Evolutionary conservation across 73 alveolate genomes (phyloP).

Genomic region (Symbiodinium natans): DNA sequence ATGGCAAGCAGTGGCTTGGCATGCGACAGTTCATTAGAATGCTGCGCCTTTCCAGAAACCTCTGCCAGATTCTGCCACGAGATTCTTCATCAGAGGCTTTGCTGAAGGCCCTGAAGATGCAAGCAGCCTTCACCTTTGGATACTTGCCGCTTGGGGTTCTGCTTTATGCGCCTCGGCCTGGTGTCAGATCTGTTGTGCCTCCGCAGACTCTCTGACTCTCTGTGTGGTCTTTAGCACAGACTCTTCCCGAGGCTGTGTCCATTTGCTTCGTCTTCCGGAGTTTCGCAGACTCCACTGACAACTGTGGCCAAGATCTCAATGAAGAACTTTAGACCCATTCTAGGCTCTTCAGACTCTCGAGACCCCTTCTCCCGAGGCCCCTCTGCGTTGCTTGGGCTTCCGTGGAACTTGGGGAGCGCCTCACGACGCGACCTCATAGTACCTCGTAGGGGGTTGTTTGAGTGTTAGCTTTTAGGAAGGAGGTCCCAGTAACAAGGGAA

Average conservation of each 20-base stretch:
- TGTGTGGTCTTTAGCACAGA: background rate
- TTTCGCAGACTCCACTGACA: constrained; percentile 54
- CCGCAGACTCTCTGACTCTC: background rate
- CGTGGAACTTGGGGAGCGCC: constrained; percentile 37
- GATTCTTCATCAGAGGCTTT: background rate
- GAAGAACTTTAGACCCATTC: too few species aligned
- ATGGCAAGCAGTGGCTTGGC: constrained; percentile 15
- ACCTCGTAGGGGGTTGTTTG: too few species aligned
- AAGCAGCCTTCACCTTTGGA: constrained; percentile 41
- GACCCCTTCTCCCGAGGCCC: background rate
- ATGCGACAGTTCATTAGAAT: background rate
- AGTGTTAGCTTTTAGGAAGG: too few species aligned
- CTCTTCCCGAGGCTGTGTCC: constrained; percentile 12
- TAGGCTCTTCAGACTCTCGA: too few species aligned
- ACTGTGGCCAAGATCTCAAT: background rate
- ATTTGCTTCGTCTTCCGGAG: constrained; percentile 25
- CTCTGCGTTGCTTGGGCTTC: constrained; percentile 15
- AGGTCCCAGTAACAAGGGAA: background rate
- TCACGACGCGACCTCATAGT: background rate
- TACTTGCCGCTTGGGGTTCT: constrained; percentile 60
- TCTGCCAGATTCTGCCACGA: background rate
- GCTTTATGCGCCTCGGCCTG: constrained; percentile 21
- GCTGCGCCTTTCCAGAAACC: background rate
- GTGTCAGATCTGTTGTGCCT: background rate
- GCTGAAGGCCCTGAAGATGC: constrained; percentile 65